Evolutionary conservation across 2,329 filamentous ascomycete species (phyloP).

Genomic region (Colletotrichum chrysophilum): DNA sequence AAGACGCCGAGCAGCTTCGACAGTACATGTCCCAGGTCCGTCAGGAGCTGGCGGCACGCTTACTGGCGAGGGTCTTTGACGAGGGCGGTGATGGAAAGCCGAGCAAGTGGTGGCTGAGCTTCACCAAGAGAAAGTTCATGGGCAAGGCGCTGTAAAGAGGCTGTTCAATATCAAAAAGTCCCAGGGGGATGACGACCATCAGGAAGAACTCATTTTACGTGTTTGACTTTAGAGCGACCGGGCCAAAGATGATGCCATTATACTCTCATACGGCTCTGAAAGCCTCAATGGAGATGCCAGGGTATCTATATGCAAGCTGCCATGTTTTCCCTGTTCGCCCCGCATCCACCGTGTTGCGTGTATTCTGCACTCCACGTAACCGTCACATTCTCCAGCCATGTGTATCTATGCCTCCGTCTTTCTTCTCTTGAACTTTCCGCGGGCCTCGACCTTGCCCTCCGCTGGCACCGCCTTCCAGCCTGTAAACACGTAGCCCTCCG

Average conservation of each 20-base stretch:
- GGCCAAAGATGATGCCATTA: constrained; percentile 11
- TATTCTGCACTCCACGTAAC: background rate
- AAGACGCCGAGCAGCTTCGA: constrained; percentile 86
- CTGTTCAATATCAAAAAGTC: background rate
- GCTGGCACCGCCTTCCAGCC: constrained; percentile 81
- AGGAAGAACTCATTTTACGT: background rate
- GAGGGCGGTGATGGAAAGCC: constrained; percentile 74
- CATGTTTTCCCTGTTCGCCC: background rate
- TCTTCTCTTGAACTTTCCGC: constrained; percentile 78
- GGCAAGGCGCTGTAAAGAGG: constrained; percentile 77
- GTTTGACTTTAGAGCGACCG: constrained; percentile 14
- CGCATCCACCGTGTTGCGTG: background rate
- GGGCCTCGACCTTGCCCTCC: constrained; percentile 79
- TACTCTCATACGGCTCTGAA: background rate
- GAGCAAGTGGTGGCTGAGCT: constrained; percentile 96
- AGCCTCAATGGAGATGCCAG: constrained; percentile 2
- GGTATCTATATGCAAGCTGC: constrained; percentile 13
- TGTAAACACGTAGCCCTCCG: constrained; percentile 90
- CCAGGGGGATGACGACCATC: background rate
- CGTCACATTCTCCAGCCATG: background rate
- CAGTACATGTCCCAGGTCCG: constrained; percentile 92
- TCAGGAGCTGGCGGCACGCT: constrained; percentile 83
- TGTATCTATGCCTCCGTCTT: constrained; percentile 51
- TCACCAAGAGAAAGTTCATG: constrained; percentile 99
- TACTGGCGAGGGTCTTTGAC: constrained; percentile 87